Base-by-base conservation (phyloP, 352 stramenopile species). In the Thraustotheca clavata region DNA sequence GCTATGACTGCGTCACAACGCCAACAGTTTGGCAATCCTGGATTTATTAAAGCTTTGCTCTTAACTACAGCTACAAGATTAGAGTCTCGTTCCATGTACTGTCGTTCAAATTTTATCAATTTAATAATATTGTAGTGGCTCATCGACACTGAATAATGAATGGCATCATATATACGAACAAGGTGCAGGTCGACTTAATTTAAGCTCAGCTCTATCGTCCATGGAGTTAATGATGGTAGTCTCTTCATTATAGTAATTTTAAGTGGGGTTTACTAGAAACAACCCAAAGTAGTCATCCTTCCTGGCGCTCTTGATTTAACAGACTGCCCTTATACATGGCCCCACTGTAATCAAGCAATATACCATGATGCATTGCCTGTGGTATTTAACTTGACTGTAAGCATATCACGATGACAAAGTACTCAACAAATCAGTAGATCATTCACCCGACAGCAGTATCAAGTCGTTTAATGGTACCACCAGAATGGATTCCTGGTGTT, bases 141-240 rank as follows among this genome's bases (percentile, higher is more conserved):
- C 32, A 11, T 24, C 29, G 68, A 71, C 24, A 52, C 50, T 22
- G 50, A 52, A 69, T 29, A 63, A 47, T 29, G 62, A 38, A 14
- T 77, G 79, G 61, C 87, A 88, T 54, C 80, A 91, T 49, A 80
- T 94, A 33, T 94, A 91, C 57, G 87, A 94, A 69, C 87, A 96
- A 70, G 87, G 87, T 1, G 79, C 74, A 1, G 87, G 87, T n/a
- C 66, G 71, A 33, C 62, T 95, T 27, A 87, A 95, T 52, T 69
- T 94, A 27, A 79, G 72, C 0, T 69, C 59, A 24, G 85, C 84
- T 1, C 59, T 60, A 3, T 34, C 26, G 14, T 29, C 24, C 18
- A n/a, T 76, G 32, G 12, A 20, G 26, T 62, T 52, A 18, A 38
- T 66, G 4, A 41, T 49, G 50, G 2, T 49, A n/a, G 65, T 39